Conservation (phyloP, 164 flowering plant species). For the Vitis cinerea region DNA sequence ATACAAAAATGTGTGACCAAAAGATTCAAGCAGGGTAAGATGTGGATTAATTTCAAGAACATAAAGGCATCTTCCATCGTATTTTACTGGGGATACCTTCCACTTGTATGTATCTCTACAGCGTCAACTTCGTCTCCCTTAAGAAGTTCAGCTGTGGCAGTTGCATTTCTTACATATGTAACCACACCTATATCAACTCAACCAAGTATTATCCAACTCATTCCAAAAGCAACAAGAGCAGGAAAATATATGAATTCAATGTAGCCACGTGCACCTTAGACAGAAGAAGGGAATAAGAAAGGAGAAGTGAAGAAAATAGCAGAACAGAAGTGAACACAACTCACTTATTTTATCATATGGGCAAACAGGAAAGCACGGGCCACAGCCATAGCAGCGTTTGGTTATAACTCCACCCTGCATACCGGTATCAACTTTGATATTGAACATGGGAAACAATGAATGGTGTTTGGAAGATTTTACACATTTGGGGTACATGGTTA, state of each 20-base stretch:
- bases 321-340: conserved; percentile 17
- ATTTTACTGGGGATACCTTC: conserved; percentile 42
- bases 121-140: conserved; percentile 68
- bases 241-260: background rate
- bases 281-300: too few species aligned
- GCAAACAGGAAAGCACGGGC: conserved; percentile 81
- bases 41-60: background rate
- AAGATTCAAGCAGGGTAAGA: background rate
- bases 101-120: conserved; percentile 81
- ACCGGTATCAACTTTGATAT: too few species aligned
- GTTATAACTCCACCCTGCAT: conserved; percentile 67
- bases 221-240: background rate
- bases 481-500: too few species aligned
- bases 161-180: conserved; percentile 61
- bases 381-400: conserved; percentile 93
- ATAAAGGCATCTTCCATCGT: background rate
- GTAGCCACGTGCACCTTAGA: too few species aligned
- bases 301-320: background rate
- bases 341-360: conserved; percentile 85
- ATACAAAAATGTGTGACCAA: conserved; percentile 2
- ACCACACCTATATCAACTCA: conserved; percentile 37
- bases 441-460: too few species aligned
- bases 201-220: background rate
- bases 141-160: conserved; percentile 60
- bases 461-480: too few species aligned